Evolutionary conservation across 2,329 filamentous ascomycete species (phyloP).

Genomic region (Phaeosphaeriaceae sp.): DNA sequence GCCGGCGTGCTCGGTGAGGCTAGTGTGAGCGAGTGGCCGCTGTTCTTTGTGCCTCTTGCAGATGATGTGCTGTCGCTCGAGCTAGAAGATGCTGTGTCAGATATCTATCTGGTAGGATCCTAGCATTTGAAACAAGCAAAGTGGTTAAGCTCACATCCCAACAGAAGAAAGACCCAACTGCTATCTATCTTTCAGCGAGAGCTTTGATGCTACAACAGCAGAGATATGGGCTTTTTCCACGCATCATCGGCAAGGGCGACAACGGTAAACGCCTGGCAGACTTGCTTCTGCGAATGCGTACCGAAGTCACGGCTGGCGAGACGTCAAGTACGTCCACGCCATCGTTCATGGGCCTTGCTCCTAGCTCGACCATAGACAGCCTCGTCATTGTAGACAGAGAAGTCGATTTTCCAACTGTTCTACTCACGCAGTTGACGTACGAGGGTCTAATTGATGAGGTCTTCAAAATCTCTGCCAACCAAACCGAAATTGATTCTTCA

Average conservation of each 20-base stretch:
- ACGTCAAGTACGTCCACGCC: slow-evolving; percentile 64
- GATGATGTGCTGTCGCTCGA: slow-evolving; percentile 91
- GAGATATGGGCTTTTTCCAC: slow-evolving; percentile 89
- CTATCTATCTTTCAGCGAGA: slow-evolving; percentile 86
- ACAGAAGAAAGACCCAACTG: slow-evolving; percentile 83
- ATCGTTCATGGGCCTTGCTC: slow-evolving; percentile 71
- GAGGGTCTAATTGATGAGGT: slow-evolving; percentile 95
- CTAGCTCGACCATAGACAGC: slow-evolving; percentile 87
- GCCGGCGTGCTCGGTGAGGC: slow-evolving; percentile 92
- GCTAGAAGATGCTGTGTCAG: slow-evolving; percentile 82
- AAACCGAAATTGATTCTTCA: slow-evolving; percentile 89
- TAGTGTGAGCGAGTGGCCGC: slow-evolving; percentile 82
- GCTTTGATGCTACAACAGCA: slow-evolving; percentile 95
- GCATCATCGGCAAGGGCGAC: slow-evolving; percentile 94
- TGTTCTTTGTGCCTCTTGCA: slow-evolving; percentile 92
- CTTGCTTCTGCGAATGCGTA: slow-evolving; percentile 86
- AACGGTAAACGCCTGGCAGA: slow-evolving; percentile 90
- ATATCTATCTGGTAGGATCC: slow-evolving; percentile 75
- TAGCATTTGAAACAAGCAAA: neutral
- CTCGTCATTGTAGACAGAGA: slow-evolving; percentile 95
- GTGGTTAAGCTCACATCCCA: slow-evolving; percentile 26
- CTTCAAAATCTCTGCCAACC: slow-evolving; percentile 89
- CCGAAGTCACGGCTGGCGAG: slow-evolving; percentile 83
- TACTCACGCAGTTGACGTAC: slow-evolving; percentile 95
- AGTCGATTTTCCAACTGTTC: slow-evolving; percentile 88